phyloP scores from a whole-genome alignment of 352 stramenopile species.

The Globisporangium camurandrum region DNA sequence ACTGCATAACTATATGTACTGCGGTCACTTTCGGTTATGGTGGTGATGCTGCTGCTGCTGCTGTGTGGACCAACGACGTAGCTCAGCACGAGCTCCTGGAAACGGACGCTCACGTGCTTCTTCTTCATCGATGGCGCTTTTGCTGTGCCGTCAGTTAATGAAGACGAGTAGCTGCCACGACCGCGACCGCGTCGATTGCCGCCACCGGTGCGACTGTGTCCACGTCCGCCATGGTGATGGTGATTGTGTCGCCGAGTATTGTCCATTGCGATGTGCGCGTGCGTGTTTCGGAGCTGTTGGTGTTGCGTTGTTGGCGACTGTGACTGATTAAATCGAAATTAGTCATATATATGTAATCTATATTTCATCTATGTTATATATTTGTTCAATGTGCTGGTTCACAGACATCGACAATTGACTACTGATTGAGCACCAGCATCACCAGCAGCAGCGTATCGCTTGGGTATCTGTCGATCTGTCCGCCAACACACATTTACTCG shows the following conservation, averaged over 20 bases:
- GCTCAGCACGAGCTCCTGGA: slow-evolving; percentile 32
- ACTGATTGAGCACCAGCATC: too few relatives aligned
- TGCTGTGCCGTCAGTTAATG: too few relatives aligned
- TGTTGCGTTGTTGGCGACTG: slow-evolving; percentile 1
- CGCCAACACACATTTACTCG: neutral
- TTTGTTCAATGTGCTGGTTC: too few relatives aligned
- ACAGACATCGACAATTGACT: too few relatives aligned
- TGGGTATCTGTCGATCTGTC: too few relatives aligned
- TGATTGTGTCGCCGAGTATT: slow-evolving; percentile 6
- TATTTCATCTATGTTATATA: too few relatives aligned
- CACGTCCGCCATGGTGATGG: slow-evolving; percentile 9
- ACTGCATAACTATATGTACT: too few relatives aligned
- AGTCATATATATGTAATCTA: too few relatives aligned
- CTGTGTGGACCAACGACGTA: slow-evolving; percentile 14
- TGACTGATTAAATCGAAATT: too few relatives aligned
- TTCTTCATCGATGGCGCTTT: slow-evolving; percentile 33
- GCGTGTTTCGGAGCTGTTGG: neutral
- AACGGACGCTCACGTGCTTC: slow-evolving; percentile 20
- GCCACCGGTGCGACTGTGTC: slow-evolving; percentile 16
- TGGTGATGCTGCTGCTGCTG: neutral
- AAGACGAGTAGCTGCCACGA: slow-evolving; percentile 13
- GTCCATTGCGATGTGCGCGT: slow-evolving; percentile 4
- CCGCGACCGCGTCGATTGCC: slow-evolving; percentile 16
- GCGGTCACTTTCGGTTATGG: too few relatives aligned
- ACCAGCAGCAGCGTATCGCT: too few relatives aligned